Base-by-base conservation (phyloP, 106 monocot genomes). In the Phalaenopsis equestris region DNA sequence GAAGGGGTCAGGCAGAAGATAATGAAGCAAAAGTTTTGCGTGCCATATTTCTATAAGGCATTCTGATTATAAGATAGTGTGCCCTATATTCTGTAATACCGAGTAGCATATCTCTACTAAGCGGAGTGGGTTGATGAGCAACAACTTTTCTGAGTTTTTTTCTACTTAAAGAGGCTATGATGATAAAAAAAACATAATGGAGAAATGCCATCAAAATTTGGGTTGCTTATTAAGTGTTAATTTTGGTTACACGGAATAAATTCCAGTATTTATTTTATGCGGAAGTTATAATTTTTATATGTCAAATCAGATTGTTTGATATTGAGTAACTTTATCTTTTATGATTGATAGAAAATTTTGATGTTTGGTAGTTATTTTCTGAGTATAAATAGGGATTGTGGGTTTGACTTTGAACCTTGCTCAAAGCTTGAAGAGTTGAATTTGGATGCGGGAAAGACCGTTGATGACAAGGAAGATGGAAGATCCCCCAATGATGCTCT, bases 381-480 rank as follows among this genome's bases (percentile, higher is more conserved):
- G 78, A 87, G 72, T 83, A 84, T 58, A 86, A 84, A 45, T 80
- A 84, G 78, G 83, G 76, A 83, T 76, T 81, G 82, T 82, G 72
- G 75, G 75, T 75, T 84, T 89, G 85, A 87, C 75, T 87, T 87
- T 89, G 83, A 89, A 77, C 87, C 79, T 86, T 85, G 78, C 78
- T 84, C 81, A 77, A 85, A 89, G 92, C 82, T 89, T 57, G 87
- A 86, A 58, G 89, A 89, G 78, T 55, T 82, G 79, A 89, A 67
- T 81, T 75, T 72, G 82, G 89, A 92, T 84, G 80, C 80, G 75
- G 80, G 80, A 82, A 87, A 80, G 68, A 56, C 55, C 80, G 46
- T 61, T 37, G 76, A 81, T 9, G 84, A 80, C 36, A 61, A 37
- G 72, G 84, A 87, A 84, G 92, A 87, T 37, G 81, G 79, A 82